phyloP scores from a whole-genome alignment of 495 filamentous ascomycete genomes.

The Sphaerosporella brunnea region DNA sequence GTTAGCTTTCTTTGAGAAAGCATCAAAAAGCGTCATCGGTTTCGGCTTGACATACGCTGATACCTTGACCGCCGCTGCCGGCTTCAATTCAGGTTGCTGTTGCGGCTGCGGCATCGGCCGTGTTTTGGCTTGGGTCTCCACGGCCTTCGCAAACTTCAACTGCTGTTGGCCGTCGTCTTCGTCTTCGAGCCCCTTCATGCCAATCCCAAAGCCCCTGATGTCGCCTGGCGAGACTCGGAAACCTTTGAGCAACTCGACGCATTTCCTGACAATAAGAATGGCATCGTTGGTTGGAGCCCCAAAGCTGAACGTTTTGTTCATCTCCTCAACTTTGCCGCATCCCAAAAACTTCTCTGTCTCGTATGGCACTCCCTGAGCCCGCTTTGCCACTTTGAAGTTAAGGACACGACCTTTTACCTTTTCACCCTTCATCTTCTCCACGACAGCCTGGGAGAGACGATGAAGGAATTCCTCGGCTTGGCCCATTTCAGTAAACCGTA shows the following conservation, averaged over 20 bases:
- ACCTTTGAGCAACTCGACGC: slow-evolving; percentile 62
- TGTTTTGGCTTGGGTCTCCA: background rate
- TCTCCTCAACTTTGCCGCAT: slow-evolving; percentile 84
- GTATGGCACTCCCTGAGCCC: slow-evolving; percentile 67
- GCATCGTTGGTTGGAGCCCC: slow-evolving; percentile 63
- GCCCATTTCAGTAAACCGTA: slow-evolving; percentile 72
- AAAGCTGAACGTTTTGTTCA: slow-evolving; percentile 68
- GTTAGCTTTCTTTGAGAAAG: slow-evolving; percentile 6
- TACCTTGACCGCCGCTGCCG: slow-evolving; percentile 20
- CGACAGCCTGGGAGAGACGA: slow-evolving; percentile 65
- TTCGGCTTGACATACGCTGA: slow-evolving; percentile 17
- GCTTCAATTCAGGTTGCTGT: slow-evolving; percentile 1
- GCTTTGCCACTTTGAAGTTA: slow-evolving; percentile 83
- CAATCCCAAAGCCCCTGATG: slow-evolving; percentile 71
- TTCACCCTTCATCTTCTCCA: slow-evolving; percentile 61
- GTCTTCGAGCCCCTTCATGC: slow-evolving; percentile 80
- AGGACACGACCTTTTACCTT: slow-evolving; percentile 70
- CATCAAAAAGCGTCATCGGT: slow-evolving; percentile 13
- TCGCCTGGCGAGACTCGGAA: slow-evolving; percentile 78
- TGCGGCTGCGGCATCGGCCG: no score
- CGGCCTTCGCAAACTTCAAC: slow-evolving; percentile 11
- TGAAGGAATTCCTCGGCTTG: slow-evolving; percentile 82
- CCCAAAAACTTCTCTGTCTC: slow-evolving; percentile 90
- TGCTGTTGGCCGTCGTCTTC: slow-evolving; percentile 28
- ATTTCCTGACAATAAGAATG: slow-evolving; percentile 56